Evolutionary conservation across 768 basidiomycete genomes (phyloP), one percentile per base, ranked within the genome.

Genomic region (Naganishia antarctica): DNA sequence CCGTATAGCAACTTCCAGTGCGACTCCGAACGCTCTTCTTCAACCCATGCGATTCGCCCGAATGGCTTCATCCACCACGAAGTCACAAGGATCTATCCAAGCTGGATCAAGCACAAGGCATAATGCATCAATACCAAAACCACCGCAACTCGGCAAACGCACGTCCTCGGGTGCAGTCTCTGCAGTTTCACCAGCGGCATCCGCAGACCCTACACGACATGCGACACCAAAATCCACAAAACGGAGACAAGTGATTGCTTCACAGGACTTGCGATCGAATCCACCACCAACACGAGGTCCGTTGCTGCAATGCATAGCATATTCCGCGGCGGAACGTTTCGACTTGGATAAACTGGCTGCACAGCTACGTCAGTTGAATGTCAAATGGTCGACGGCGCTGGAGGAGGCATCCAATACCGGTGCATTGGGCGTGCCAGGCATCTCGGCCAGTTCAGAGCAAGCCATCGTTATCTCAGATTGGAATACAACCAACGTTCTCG

Each of bases 321-420:
- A 91, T 59, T 85, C 91, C 0, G 93, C 92, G 0, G 88, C 91
- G 0, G 90, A 93, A 71, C 84, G 87, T 41, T 94, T 90, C 72
- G 74, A 86, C 37, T 83, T 91, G 3, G 81, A 83, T 2, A 83
- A 84, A 23, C 79, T 93, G 11, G 72, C 71, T 23, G 44, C 63
- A n/a, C 67, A 72, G 21, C 70, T 77, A 31, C 65, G 70, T 12
- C 28, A 53, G 4, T 61, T 72, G 18, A 73, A 72, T 2, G 71
- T 77, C 29, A 59, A 60, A 49, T 77, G 71, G 70, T 70, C 75
- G 31, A 72, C 74, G 64, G 76, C 73, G 13, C 73, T 74, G 2
- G 75, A 76, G n/a, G 53, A 57, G 25, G 53, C 53, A 4, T 57
- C 53, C 6, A 57, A 57, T 40, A 57, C 53, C 21, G 53, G 53